Evolutionary conservation across 1,284 basidiomycete species (phyloP), one percentile per base, ranked within the genome.

Genomic region (Puccinia coronata): DNA sequence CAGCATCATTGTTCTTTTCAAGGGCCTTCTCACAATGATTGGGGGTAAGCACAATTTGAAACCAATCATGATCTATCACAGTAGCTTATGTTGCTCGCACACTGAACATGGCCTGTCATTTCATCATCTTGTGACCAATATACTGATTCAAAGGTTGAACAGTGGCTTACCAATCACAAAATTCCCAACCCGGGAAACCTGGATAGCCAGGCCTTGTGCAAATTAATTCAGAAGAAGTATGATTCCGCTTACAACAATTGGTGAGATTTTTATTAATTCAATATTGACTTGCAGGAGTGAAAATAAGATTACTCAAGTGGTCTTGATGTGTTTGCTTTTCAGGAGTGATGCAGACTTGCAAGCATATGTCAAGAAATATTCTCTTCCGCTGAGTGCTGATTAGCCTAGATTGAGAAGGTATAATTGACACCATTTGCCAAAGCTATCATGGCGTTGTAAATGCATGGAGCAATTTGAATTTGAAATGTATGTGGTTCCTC

Each of bases 121-220:
- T 20, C 18, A 25, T 25, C n/a, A 57, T n/a, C 41, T 20, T 51
- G 47, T 55, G 23, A 12, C n/a, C n/a, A 16, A 11, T 28, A 16
- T n/a, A 80, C 70, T 71, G 78, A 80, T 53, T 80, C 78, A 11
- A 80, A 93, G 84, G 89, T 94, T 41, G 87, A 89, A 81, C 84
- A 89, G 61, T 94, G 92, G 92, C 90, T 94, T 81, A 87, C 90
- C 59, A 89, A 91, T 6, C 91, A 93, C 86, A 89, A 90, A 82
- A 88, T 94, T 83, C 87, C 89, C 16, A 86, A 90, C 16, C 90
- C 69, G 80, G 82, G 81, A 34, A 83, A 84, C 70, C 82, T 86
- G 43, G 84, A 84, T 75, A 53, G 74, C 14, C 83, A 85, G n/a
- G 84, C 84, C 69, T 82, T 85, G 25, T 72, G 83, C 36, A 83